phyloP scores from a whole-genome alignment of 768 basidiomycete species.

The Boletus reticulatus region DNA sequence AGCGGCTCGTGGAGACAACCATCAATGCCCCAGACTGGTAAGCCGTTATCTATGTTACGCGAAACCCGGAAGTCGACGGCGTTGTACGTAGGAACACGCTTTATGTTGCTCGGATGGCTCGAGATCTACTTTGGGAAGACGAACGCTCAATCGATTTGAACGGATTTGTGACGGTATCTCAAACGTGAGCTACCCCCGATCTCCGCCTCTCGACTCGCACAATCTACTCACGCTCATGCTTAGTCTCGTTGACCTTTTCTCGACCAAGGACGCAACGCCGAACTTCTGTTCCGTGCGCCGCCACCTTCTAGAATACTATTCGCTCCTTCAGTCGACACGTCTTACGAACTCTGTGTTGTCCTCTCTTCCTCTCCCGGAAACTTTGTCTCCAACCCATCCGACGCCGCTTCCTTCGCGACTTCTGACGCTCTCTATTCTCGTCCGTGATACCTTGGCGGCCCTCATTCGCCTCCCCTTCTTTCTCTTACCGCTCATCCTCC shows the following conservation, averaged over 20 bases:
- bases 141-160: conserved; percentile 74
- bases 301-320: conserved; percentile 83
- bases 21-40: conserved; percentile 96
- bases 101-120: conserved; percentile 87
- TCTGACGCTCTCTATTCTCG: conserved; percentile 70
- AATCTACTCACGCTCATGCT: conserved; percentile 24
- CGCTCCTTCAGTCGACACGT: conserved; percentile 74
- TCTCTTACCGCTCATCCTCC: conserved; percentile 78
- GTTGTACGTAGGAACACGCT: conserved; percentile 72
- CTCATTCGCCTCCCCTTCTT: conserved; percentile 85
- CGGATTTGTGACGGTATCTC: conserved; percentile 81
- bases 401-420: conserved; percentile 78
- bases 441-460: conserved; percentile 72
- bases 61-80: conserved; percentile 16
- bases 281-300: conserved; percentile 62
- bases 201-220: conserved; percentile 14
- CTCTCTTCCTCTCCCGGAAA: conserved; percentile 78
- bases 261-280: conserved; percentile 58
- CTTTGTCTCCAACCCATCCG: conserved; percentile 76
- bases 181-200: conserved; percentile 66
- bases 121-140: conserved; percentile 89
- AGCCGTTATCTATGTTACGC: conserved; percentile 25
- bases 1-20: conserved; percentile 67
- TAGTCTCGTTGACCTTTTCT: conserved; percentile 88
- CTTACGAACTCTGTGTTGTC: conserved; percentile 85